Percentiles rank a stretch among this genome's conserved stretches.
phyloP scores from a whole-genome alignment of 371 early-diverging fungal species.

The Basidiobolus meristosporus region DNA sequence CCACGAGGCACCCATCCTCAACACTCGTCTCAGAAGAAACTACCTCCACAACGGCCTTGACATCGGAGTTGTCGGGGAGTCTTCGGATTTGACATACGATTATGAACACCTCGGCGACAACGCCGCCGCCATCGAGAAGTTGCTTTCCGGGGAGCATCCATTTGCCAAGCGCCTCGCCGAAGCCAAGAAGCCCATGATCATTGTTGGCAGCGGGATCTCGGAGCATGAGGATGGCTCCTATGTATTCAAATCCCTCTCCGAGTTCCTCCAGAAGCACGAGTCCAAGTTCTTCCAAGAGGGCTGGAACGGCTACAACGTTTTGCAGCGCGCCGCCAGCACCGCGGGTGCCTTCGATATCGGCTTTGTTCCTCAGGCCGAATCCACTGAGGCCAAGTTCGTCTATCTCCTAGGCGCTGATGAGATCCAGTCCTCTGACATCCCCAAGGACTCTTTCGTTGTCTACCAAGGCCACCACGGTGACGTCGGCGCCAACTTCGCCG shows the following conservation, averaged over 20 bases:
- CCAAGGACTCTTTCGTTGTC: conserved; percentile 86
- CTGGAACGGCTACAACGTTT: conserved; percentile 81
- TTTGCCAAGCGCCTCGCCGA: conserved; percentile 55
- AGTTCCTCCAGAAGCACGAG: conserved; percentile 45
- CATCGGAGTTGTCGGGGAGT: conserved; percentile 63
- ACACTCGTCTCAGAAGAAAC: conserved; percentile 87
- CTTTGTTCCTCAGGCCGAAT: conserved; percentile 35
- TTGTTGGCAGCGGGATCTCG: conserved; percentile 67
- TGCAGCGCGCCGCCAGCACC: conserved; percentile 75
- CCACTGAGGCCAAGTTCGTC: conserved; percentile 42
- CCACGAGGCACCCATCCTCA: conserved; percentile 89
- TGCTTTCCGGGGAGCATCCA: conserved; percentile 46
- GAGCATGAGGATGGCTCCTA: conserved; percentile 53
- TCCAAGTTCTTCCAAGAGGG: conserved; percentile 45
- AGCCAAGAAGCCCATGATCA: conserved; percentile 83
- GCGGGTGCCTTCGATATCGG: conserved; percentile 90
- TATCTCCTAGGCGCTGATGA: conserved; percentile 91
- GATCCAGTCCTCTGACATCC: conserved; percentile 43
- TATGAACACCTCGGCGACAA: conserved; percentile 66
- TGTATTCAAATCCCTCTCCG: conserved; percentile 44
- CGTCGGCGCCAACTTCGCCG: conserved; percentile 82
- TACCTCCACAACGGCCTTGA: conserved; percentile 67
- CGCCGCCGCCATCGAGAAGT: conserved; percentile 37
- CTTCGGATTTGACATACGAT: conserved; percentile 73
- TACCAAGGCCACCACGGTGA: conserved; percentile 98